Conservation (phyloP, 805 yeast genomes). For the Ogataea neopini region DNA sequence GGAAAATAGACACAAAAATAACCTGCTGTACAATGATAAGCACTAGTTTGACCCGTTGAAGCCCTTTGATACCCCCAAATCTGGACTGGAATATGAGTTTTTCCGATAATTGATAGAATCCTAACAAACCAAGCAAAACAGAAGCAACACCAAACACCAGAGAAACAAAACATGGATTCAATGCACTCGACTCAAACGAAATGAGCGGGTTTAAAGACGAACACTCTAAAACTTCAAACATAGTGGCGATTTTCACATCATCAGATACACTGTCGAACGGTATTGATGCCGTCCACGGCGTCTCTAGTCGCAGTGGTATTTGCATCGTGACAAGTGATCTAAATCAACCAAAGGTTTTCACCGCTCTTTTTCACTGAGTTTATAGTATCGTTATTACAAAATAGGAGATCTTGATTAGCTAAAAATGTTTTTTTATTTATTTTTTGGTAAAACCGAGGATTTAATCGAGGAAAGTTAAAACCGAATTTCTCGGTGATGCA, state of each 20-base stretch:
- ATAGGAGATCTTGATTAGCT: neutral
- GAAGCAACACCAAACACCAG: conserved; percentile 18
- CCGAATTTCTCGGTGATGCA: too few species aligned
- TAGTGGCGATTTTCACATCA: neutral
- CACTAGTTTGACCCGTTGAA: conserved; percentile 15
- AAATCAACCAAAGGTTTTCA: neutral
- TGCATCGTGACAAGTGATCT: neutral
- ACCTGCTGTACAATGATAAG: conserved; percentile 14
- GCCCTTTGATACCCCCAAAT: conserved; percentile 11
- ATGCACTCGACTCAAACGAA: conserved; percentile 25
- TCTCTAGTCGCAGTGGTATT: conserved; percentile 1
- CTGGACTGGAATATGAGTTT: conserved; percentile 10
- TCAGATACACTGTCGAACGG: neutral
- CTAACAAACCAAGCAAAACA: conserved; percentile 15
- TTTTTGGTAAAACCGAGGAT: neutral
- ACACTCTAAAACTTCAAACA: conserved; percentile 7
- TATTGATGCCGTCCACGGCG: too few species aligned
- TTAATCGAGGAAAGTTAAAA: too few species aligned
- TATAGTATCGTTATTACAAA: neutral
- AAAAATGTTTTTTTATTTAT: neutral
- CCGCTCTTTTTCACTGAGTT: neutral
- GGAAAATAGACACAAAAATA: conserved; percentile 11
- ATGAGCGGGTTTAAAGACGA: conserved; percentile 27
- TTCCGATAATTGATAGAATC: conserved; percentile 24
- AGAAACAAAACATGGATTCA: conserved; percentile 35